Evolutionary conservation across 2,329 filamentous ascomycete genomes (phyloP), one percentile per base, ranked within the genome.

Genomic region (Aspergillus ochraceoroseus): DNA sequence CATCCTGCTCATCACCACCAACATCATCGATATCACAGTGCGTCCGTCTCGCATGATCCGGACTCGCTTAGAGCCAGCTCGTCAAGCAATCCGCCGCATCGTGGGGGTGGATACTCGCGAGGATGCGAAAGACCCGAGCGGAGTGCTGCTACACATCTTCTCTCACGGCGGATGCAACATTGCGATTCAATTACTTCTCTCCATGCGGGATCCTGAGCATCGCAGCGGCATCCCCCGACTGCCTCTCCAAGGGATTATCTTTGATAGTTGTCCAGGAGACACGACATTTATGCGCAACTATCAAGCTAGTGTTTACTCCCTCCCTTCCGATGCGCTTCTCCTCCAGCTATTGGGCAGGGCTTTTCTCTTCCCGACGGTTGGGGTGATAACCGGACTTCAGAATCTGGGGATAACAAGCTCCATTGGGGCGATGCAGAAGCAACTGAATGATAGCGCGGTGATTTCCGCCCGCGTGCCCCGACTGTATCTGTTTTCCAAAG

Each of bases 241-340:
- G 11, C 40, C 27, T 29, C 48, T 14, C 17, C 31, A 15, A 11
- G 40, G 38, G 2, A 41, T 55, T 9, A 46, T 54, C n/a, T 34
- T 54, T 15, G 52, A 55, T 34, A 53, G 49, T 41, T 55, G 44
- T 18, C 52, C 52, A 7, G 51, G 52, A 3, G 49, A 49, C 17
- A 46, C 47, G 15, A 32, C 38, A 3, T 47, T 55, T 14, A 38
- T 37, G 19, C 43, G 49, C 23, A 40, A 45, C 30, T 52, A 50
- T 22, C 43, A 35, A 7, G 51, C 54, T 0, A 39, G 43, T 17
- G 43, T 35, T 2, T 23, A 43, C 6, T 46, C 46, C 3, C 36
- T 48, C 4, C 46, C 46, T 3, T 17, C 20, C 8, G 27, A 27
- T 2, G 17, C 20, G 6, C 29, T 35, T 2, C 31, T 36, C 3